phyloP scores from a whole-genome alignment of 805 yeast species.

The Candida schatavii region DNA sequence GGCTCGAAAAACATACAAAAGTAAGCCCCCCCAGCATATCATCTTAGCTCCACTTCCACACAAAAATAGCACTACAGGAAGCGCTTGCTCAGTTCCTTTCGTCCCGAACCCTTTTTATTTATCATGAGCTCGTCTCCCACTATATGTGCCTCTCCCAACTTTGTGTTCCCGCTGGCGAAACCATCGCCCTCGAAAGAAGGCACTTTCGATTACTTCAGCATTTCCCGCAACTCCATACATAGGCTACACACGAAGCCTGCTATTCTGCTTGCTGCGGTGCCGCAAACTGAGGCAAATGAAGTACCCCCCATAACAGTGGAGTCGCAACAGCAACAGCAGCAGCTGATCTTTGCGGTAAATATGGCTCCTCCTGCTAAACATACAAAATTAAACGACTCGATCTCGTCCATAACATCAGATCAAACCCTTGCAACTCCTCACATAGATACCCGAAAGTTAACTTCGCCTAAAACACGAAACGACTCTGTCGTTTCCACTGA shows the following conservation, averaged over 20 bases:
- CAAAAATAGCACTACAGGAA: no score
- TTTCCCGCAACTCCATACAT: conserved; percentile 4
- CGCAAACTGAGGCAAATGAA: no score
- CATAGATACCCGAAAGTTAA: neutral
- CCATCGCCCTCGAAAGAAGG: conserved; percentile 6
- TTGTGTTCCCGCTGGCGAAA: conserved; percentile 15
- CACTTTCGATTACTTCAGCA: conserved; percentile 14
- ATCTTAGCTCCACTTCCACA: no score
- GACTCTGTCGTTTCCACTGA: conserved; percentile 25
- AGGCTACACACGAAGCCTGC: neutral
- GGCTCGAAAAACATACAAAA: no score
- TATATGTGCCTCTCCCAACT: conserved; percentile 21
- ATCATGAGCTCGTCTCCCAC: conserved; percentile 20
- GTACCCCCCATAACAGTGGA: neutral
- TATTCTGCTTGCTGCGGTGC: no score
- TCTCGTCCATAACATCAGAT: conserved; percentile 6
- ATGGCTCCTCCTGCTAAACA: no score
- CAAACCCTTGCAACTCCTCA: conserved; percentile 2
- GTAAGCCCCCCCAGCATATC: no score
- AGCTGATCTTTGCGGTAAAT: no score
- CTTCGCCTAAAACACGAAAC: conserved; percentile 8
- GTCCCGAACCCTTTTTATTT: no score
- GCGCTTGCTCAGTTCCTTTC: no score
- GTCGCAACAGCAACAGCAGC: neutral
- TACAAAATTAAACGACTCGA: conserved; percentile 3